These are phyloP conservation scores for Torulaspora indica DNA, from an alignment of 805 yeast genomes.

Conservation along the genomic window DNA sequence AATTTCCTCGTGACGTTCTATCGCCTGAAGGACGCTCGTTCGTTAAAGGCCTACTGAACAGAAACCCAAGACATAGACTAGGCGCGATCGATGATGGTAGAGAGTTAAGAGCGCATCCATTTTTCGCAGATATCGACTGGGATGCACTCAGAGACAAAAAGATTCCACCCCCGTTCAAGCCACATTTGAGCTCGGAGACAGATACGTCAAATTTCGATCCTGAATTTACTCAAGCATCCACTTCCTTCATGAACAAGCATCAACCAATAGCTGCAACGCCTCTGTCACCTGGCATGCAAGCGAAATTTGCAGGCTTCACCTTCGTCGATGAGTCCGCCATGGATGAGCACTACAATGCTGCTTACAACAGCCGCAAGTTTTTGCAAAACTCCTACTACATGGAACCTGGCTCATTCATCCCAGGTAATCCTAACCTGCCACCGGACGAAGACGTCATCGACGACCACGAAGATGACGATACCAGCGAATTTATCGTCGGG, in stretches of 20 bases:
- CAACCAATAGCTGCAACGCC: constrained; percentile 51
- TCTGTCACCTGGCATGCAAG: constrained; percentile 89
- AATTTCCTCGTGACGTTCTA: constrained; percentile 93
- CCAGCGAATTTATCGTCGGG: constrained; percentile 22
- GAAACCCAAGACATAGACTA: constrained; percentile 92
- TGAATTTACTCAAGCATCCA: constrained; percentile 89
- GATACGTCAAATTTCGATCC: constrained; percentile 98
- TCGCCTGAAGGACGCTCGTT: constrained; percentile 91
- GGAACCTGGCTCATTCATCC: constrained; percentile 68
- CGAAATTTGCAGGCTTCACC: constrained; percentile 93
- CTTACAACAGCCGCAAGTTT: constrained; percentile 35
- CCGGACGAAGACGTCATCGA: constrained; percentile 82
- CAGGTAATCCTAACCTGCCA: constrained; percentile 74
- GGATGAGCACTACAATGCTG: constrained; percentile 67
- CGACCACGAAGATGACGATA: constrained; percentile 56
- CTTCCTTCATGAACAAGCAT: constrained; percentile 64
- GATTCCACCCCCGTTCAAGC: constrained; percentile 95
- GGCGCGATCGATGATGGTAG: constrained; percentile 91
- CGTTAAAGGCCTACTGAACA: constrained; percentile 88
- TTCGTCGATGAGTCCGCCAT: constrained; percentile 90
- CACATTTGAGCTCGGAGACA: constrained; percentile 82
- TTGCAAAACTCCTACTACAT: constrained; percentile 38
- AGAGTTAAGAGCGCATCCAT: constrained; percentile 87
- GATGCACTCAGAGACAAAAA: constrained; percentile 66
- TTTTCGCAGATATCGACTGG: constrained; percentile 92